Evolutionary conservation across 345 rosid genomes (phyloP).

Genomic region (Heritiera littoralis): DNA sequence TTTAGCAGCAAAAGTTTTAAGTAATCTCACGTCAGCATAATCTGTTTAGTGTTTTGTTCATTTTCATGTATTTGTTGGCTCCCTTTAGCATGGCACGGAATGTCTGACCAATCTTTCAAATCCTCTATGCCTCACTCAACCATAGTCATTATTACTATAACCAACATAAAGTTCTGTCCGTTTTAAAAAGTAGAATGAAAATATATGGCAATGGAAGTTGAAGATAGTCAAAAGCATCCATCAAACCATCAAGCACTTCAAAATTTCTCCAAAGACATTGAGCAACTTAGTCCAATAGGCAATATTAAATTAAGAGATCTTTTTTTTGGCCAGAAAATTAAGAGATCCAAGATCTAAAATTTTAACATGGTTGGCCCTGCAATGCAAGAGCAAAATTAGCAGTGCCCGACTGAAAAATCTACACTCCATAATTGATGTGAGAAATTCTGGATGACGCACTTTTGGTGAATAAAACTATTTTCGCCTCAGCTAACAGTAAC

Average conservation of each 20-base stretch:
- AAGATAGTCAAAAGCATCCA: neutral
- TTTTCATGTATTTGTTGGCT: neutral
- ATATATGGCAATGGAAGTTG: neutral
- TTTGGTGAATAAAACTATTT: neutral
- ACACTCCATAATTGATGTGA: neutral
- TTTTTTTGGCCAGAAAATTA: no score
- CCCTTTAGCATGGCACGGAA: neutral
- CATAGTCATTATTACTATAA: neutral
- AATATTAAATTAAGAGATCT: no score
- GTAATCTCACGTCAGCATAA: neutral
- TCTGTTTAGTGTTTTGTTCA: neutral
- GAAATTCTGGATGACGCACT: neutral
- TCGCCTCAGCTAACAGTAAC: neutral
- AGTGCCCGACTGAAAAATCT: neutral
- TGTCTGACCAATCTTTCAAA: neutral
- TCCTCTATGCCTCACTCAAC: neutral
- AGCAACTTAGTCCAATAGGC: neutral
- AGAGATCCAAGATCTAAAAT: no score
- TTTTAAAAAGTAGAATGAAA: neutral
- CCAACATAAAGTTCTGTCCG: neutral
- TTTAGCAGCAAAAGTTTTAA: neutral
- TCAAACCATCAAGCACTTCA: neutral
- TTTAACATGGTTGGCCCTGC: no score
- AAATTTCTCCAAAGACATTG: neutral
- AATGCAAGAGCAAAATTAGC: neutral